phyloP scores from a whole-genome alignment of 805 yeast genomes.

The Pichia scutulata region DNA sequence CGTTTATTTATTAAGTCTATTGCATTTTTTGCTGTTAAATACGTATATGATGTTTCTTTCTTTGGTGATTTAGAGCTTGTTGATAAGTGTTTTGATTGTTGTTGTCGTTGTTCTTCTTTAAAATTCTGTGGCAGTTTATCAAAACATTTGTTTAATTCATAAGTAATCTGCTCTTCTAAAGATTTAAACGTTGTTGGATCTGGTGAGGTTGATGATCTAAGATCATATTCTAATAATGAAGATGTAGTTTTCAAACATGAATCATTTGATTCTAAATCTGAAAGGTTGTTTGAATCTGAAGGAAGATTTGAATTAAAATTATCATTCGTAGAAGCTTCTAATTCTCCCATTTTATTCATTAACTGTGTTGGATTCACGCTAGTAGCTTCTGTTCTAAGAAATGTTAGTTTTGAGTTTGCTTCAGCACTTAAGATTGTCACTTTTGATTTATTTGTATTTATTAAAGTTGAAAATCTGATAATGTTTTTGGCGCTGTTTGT shows the following conservation, averaged over 20 bases:
- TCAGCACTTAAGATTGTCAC: background rate
- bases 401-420: background rate
- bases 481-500: background rate
- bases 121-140: background rate
- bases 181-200: background rate
- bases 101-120: background rate
- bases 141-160: slow-evolving; percentile 3
- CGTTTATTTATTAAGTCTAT: slow-evolving; percentile 18
- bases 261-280: background rate
- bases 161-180: background rate
- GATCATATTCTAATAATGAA: background rate
- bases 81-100: background rate
- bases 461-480: background rate
- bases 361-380: background rate
- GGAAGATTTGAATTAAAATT: background rate
- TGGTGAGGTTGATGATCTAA: background rate
- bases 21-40: slow-evolving; percentile 19
- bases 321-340: background rate
- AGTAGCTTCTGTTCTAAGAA: background rate
- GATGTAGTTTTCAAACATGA: background rate
- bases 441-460: background rate
- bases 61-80: background rate
- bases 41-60: background rate
- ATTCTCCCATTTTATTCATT: background rate
- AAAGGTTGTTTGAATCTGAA: background rate